Percentiles rank a stretch among this genome's conserved stretches.
These are phyloP conservation scores for Geum urbanum DNA, from an alignment of 306 rosid species.

Conservation along the genomic window DNA sequence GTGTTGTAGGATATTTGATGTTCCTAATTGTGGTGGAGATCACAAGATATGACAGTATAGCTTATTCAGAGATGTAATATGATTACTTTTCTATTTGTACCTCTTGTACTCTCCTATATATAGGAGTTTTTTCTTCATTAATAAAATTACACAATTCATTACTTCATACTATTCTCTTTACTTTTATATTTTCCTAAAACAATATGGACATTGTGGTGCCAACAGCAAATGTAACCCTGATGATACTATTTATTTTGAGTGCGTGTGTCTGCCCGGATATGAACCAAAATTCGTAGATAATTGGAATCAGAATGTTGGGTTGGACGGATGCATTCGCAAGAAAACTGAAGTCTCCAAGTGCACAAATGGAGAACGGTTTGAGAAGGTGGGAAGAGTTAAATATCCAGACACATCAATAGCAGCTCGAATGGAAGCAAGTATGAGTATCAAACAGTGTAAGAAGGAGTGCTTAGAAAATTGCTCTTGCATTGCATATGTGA, in stretches of 20 bases:
- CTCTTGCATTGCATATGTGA: slow-evolving; percentile 45
- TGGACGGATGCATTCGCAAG: slow-evolving; percentile 54
- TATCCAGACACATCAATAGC: slow-evolving; percentile 37
- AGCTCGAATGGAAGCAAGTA: slow-evolving; percentile 17
- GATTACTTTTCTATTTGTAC: no score
- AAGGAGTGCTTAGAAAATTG: slow-evolving; percentile 42
- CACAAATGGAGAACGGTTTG: slow-evolving; percentile 48
- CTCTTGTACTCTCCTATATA: no score
- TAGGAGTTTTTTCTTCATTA: no score
- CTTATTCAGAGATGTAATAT: no score
- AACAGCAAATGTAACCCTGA: slow-evolving; percentile 43
- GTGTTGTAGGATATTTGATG: no score
- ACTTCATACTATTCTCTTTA: no score
- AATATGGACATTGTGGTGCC: slow-evolving; percentile 41
- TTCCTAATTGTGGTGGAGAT: no score
- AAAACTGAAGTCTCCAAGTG: slow-evolving; percentile 21
- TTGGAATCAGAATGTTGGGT: slow-evolving; percentile 39
- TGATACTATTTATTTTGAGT: slow-evolving; percentile 20
- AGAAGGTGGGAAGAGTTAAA: slow-evolving; percentile 32
- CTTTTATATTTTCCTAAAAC: no score
- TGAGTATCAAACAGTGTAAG: slow-evolving; percentile 29
- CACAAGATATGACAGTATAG: no score
- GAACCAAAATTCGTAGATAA: slow-evolving; percentile 31
- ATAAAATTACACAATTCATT: no score
- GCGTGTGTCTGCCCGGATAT: slow-evolving; percentile 49